Base-by-base conservation (phyloP, 192 early-diverging fungal genomes). In the Umbelopsis vinacea region DNA sequence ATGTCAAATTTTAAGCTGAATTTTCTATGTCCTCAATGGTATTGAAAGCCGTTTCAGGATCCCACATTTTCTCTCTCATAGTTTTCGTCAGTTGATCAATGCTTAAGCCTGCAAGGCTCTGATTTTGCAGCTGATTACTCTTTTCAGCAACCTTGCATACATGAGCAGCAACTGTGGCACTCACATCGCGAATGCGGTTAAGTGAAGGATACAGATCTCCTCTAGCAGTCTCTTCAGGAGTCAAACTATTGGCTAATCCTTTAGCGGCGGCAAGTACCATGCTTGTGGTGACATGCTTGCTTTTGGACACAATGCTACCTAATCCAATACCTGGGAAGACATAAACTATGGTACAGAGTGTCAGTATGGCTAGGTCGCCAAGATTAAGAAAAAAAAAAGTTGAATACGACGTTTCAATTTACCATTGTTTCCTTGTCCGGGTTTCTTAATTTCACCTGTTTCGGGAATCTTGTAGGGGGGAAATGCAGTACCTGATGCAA, bases 401-500 rank as follows among this genome's bases (percentile, higher is more conserved):
- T 43, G 6, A 43, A 7, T 4, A 4, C 0, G 40, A 7, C 6
- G 0, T 11, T 43, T 43, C 40, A 11, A n/a, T 11, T 63, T 37
- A 63, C 57, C 57, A 85, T 97, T 97, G 86, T 97, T 95, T 72
- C 93, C 95, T 82, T 97, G 94, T 19, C 91, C 94, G 8, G 94
- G 93, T 52, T 90, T 72, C 21, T 80, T 72, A 21, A 83, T 50
- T 60, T 87, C 70, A 9, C 85, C 83, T 26, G 87, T 87, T 37
- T 84, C 79, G 14, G 92, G 90, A 46, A 92, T 80, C 8, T 83
- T 89, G 75, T 91, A 91, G 23, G 86, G 68, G 24, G 96, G 94
- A 86, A 99, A 99, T 6, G 91, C 93, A 9, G 96, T 97, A 63
- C 97, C 97, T 5, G 94, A 96, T 21, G 95, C 96, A 87, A 99